phyloP scores from a whole-genome alignment of 164 flowering plant genomes.

The Kingdonia uniflora region DNA sequence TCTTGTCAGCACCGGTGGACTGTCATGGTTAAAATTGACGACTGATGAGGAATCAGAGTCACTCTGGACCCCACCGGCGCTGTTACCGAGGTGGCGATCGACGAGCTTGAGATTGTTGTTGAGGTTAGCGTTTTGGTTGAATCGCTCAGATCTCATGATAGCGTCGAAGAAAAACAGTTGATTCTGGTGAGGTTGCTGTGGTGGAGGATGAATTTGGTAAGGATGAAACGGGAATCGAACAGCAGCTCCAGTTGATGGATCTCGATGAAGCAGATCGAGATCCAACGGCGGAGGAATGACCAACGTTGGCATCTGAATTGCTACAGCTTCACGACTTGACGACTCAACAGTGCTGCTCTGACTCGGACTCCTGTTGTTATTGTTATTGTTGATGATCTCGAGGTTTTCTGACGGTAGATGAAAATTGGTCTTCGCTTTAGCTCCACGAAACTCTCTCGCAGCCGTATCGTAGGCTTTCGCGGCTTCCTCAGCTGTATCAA shows the following conservation, averaged over 20 bases:
- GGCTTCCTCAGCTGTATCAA: slow-evolving; percentile 65
- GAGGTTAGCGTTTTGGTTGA: neutral
- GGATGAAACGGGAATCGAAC: slow-evolving; percentile 12
- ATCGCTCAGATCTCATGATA: slow-evolving; percentile 13
- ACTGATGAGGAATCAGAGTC: slow-evolving; percentile 57
- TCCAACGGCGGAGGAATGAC: slow-evolving; percentile 16
- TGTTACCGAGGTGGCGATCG: slow-evolving; percentile 15
- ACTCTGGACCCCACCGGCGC: slow-evolving; percentile 18
- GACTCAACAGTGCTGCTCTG: slow-evolving; percentile 70
- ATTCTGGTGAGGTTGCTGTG: slow-evolving; percentile 3
- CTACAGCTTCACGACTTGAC: slow-evolving; percentile 21
- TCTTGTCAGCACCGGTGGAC: slow-evolving; percentile 7
- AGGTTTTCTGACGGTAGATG: slow-evolving; percentile 13
- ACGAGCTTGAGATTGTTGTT: neutral
- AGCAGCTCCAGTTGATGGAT: slow-evolving; percentile 9
- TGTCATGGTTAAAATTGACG: slow-evolving; percentile 19
- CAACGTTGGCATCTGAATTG: slow-evolving; percentile 5
- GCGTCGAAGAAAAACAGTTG: slow-evolving; percentile 28
- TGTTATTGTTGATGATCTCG: slow-evolving; percentile 6
- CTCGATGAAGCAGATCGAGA: slow-evolving; percentile 21
- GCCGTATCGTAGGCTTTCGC: slow-evolving; percentile 66
- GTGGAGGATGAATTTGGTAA: slow-evolving; percentile 6
- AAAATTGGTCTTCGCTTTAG: slow-evolving; percentile 65
- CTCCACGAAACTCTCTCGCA: slow-evolving; percentile 59
- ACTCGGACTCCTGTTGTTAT: slow-evolving; percentile 38